A percentile compares a stretch with the other conserved stretches of the same genome.
These are phyloP conservation scores for Elsinoe australis DNA, from an alignment of 2,329 filamentous ascomycete genomes.

Conservation along the genomic window DNA sequence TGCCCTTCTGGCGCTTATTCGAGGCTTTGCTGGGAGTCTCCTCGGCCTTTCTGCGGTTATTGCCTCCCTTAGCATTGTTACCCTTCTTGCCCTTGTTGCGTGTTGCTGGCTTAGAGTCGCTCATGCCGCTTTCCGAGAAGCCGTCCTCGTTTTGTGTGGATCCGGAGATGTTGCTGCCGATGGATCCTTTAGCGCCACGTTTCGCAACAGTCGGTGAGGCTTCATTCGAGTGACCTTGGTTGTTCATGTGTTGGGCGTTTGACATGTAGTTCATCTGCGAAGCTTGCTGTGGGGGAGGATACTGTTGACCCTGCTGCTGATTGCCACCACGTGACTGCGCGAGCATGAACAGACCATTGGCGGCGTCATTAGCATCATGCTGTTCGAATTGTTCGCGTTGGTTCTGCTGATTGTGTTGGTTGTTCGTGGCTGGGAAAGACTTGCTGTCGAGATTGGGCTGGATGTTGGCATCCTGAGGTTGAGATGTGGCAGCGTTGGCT, in stretches of 20 bases:
- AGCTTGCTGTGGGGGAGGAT: conserved; percentile 38
- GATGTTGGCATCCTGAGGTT: conserved; percentile 36
- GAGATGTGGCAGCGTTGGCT: conserved; percentile 37
- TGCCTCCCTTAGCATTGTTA: conserved; percentile 44
- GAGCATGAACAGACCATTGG: conserved; percentile 87
- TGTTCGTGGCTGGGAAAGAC: conserved; percentile 21
- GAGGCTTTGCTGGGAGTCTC: conserved; percentile 59
- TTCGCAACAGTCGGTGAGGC: conserved; percentile 23
- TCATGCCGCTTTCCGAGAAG: conserved; percentile 64
- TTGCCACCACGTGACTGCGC: conserved; percentile 62
- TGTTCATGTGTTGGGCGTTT: conserved; percentile 38
- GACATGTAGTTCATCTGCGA: conserved; percentile 32
- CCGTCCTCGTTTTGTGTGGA: conserved; percentile 48
- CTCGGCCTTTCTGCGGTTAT: conserved; percentile 70
- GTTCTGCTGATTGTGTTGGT: conserved; percentile 30
- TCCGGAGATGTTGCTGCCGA: conserved; percentile 53
- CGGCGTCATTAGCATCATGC: conserved; percentile 86
- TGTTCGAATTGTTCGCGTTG: conserved; percentile 65
- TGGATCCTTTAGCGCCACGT: conserved; percentile 41
- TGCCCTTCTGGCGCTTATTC: conserved; percentile 66
- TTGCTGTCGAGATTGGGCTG: conserved; percentile 25
- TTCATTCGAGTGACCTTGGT: conserved; percentile 31
- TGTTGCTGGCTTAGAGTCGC: conserved; percentile 55
- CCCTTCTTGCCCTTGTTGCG: conserved; percentile 64
- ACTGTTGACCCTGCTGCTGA: conserved; percentile 41